Conservation (phyloP, 2,329 filamentous ascomycete genomes). For the Camptophora hylomeconis region DNA sequence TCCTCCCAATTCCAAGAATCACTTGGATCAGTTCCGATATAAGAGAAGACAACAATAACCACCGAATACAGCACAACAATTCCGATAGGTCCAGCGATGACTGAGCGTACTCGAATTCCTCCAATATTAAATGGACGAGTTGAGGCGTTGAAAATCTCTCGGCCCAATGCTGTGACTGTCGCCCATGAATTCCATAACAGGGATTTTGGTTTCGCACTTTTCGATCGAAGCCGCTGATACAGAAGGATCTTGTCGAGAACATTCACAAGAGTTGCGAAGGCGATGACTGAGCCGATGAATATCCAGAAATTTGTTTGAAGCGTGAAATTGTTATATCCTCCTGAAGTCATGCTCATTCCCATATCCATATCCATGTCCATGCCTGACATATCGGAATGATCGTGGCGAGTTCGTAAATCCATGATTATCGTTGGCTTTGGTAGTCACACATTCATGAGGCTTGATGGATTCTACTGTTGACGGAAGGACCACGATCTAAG, state of each 20-base stretch:
- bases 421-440: too few relatives aligned
- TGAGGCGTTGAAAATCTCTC: conserved; percentile 40
- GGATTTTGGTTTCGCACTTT: conserved; percentile 43
- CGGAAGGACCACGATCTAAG: too few relatives aligned
- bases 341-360: conserved; percentile 30
- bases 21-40: too few relatives aligned
- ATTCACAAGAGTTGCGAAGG: conserved; percentile 24
- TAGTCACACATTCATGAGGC: too few relatives aligned
- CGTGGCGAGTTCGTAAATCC: conserved; percentile 5
- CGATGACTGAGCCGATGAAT: conserved; percentile 30
- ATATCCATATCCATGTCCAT: conserved; percentile 11
- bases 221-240: conserved; percentile 30
- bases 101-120: too few relatives aligned
- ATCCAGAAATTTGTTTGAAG: conserved; percentile 43
- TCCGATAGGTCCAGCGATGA: too few relatives aligned
- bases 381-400: conserved; percentile 15
- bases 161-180: conserved; percentile 39
- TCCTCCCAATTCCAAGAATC: conserved; percentile 40
- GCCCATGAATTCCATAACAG: conserved; percentile 35
- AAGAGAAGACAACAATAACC: too few relatives aligned
- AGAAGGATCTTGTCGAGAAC: conserved; percentile 35
- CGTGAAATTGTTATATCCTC: conserved; percentile 31
- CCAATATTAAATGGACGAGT: too few relatives aligned
- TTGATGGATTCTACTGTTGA: too few relatives aligned
- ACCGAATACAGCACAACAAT: too few relatives aligned